Evolutionary conservation across 2,329 filamentous ascomycete species (phyloP), one percentile per base, ranked within the genome.

Genomic region (Rutstroemia sp.): DNA sequence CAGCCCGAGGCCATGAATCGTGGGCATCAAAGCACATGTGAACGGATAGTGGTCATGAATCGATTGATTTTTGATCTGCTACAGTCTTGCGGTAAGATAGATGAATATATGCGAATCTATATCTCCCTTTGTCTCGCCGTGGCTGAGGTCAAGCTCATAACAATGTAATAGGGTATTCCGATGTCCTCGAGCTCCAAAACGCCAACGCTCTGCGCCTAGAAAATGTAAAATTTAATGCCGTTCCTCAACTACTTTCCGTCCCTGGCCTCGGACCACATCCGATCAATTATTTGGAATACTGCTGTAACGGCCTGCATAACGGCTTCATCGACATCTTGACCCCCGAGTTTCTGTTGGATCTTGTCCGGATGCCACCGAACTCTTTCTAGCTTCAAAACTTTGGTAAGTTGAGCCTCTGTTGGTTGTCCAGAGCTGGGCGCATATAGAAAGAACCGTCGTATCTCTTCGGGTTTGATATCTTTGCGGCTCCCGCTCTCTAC

Each of bases 321-420:
- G 3, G 78, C 78, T 23, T 83, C 78, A 48, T 92, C 86, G 49
- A 95, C 82, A 14, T 78, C 76, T 58, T 82, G 75, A 0, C 81
- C 83, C 3, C 90, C 89, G 58, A 95, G 85, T 53, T 84, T 82
- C 73, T 96, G 94, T 75, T 96, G 90, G 56, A 97, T 88, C 76
- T 97, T 99, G 73, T 99, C 94, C 4, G 94, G 94, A 75, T 99
- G 94, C 94, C 94, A 99, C 16, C 91, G 80, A 17, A 97, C 85
- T 51, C 94, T 83, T 75, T 99, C 94, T 5, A 83, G 75, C 72
- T 95, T 96, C 52, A 97, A 76, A 5, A 79, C 69, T 46, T 78
- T 74, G 14, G 72, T 54, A 19, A 81, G 55, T 57, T 75, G 72
- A 9, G 60, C 62, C 46, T 67, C 58, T n/a, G 60, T 63, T 25